Evolutionary conservation across 2,329 filamentous ascomycete genomes (phyloP).

Genomic region (Teratosphaeria pseudoeucalypti): DNA sequence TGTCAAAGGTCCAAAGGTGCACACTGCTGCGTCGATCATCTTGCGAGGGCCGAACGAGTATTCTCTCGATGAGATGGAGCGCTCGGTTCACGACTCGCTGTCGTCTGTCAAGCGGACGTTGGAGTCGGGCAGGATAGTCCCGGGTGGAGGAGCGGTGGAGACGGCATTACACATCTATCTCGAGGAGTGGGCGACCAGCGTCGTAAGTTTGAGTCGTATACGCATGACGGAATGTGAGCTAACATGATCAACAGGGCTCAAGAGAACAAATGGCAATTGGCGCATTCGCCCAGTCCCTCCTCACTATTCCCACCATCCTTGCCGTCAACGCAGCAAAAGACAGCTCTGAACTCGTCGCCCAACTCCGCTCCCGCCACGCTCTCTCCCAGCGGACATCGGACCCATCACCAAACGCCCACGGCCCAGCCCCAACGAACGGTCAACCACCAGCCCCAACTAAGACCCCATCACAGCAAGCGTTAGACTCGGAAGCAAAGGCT

Average conservation of each 20-base stretch:
- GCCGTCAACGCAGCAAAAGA: conserved; percentile 97
- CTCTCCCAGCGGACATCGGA: conserved; percentile 86
- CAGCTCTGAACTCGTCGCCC: conserved; percentile 85
- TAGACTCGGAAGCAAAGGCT: conserved; percentile 65
- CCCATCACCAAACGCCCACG: conserved; percentile 43
- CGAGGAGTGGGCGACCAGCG: conserved; percentile 95
- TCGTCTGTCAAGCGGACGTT: conserved; percentile 95
- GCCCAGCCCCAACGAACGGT: conserved; percentile 6
- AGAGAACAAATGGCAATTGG: conserved; percentile 96
- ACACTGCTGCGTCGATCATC: conserved; percentile 90
- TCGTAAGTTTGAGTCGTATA: conserved; percentile 44
- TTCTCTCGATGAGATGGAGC: conserved; percentile 97
- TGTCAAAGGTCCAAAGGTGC: conserved; percentile 88
- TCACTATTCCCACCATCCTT: conserved; percentile 90
- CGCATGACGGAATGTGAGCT: background rate
- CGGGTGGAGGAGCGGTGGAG: conserved; percentile 91
- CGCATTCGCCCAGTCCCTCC: conserved; percentile 89
- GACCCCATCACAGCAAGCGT: background rate
- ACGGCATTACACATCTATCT: conserved; percentile 99
- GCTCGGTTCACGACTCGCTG: conserved; percentile 91
- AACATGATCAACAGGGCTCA: conserved; percentile 48
- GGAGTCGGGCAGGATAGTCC: conserved; percentile 93
- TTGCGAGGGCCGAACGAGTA: conserved; percentile 93
- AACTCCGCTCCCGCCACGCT: conserved; percentile 87
- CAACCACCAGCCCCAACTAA: conserved; percentile 9